Base-by-base conservation (phyloP, 2,329 filamentous ascomycete species). In the Cryphonectria radicalis region DNA sequence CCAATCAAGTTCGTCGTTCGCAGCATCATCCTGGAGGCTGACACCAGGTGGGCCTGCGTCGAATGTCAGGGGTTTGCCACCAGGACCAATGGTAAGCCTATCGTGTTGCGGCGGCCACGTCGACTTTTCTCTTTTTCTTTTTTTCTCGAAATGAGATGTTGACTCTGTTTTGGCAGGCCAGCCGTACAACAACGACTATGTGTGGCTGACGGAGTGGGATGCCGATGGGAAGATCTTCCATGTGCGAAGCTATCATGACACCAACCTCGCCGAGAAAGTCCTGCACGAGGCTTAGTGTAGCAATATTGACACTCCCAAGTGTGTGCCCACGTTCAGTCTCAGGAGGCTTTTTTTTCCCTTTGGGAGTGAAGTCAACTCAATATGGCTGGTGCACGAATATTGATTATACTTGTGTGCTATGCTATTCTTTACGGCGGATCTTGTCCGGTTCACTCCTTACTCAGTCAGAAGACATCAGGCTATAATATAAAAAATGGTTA, bases 111-210 rank as follows among this genome's bases (percentile, higher is more conserved):
- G 19, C 35, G 17, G n/a, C 1, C 37, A 40, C 8, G 28, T 40
- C 19, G 19, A 11, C 4, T 22, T 14, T 42, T 25, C 19, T 60
- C 17, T 6, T 37, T 8, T 22, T 19, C 4, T 32, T 4, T 32
- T 32, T 22, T 32, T 6, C 37, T 40, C 22, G 17, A 40, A 25
- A 43, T 46, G 10, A 13, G 32, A 3, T 28, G 50, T 32, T 66
- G 46, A 66, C n/a, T 13, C 46, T 40, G 28, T 22, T n/a, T n/a
- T n/a, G 3, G 13, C 28, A 67, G 53, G 66, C 22, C 14, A 68
- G 40, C 53, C n/a, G 10, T 68, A 68, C 37, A 60, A 68, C 35
- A 68, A 68, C 50, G 66, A 68, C n/a, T 68, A 68, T 42, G n/a
- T 68, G 7, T 68, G 66, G 66, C 28, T 68, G 37, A 68, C 66